Evolutionary conservation across 2,329 filamentous ascomycete genomes (phyloP), one percentile per base, ranked within the genome.

Genomic region (Blumeriella jaapii): DNA sequence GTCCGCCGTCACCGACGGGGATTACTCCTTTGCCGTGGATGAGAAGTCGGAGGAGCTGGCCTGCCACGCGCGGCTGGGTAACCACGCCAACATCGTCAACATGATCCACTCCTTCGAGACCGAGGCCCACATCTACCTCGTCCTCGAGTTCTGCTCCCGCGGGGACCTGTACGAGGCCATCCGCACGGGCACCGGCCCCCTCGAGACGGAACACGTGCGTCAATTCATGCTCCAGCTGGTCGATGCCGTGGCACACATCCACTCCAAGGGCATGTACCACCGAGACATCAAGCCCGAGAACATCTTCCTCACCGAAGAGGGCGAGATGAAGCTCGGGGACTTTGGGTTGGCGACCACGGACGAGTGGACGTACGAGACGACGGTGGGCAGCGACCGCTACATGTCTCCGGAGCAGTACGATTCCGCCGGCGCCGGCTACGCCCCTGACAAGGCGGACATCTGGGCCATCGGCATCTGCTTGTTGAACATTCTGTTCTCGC

Each of bases 271-370:
- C 46, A 74, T 96, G 55, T 95, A 86, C 59, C 91, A 98, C 57
- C 83, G 91, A 42, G 91, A 98, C 60, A 95, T 98, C 73, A 98
- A 98, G 66, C 91, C 91, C 0, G 91, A 98, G 69, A 98, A 98
- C 67, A 94, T 98, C 60, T 96, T 98, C 59, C 69, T 98, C 45
- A 82, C 78, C 40, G 74, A 87, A 41, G 74, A 80, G 48, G 89
- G 89, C 35, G 71, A 79, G 24, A 82, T 96, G 82, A 98, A 98
- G 65, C 76, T 98, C 22, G 91, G 91, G 53, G 91, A 98, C 60
- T 94, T 96, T 57, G 91, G 91, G 36, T 69, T 98, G 44, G 87
- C 87, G 33, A 95, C 89, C 8, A 82, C 77, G 5, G 85, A 93
- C 42, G 69, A 77, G 50, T 94, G 85, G 86, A 93, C 84, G 15